Base-by-base conservation (phyloP, 208 protist species). In the Leishmania tropica region DNA sequence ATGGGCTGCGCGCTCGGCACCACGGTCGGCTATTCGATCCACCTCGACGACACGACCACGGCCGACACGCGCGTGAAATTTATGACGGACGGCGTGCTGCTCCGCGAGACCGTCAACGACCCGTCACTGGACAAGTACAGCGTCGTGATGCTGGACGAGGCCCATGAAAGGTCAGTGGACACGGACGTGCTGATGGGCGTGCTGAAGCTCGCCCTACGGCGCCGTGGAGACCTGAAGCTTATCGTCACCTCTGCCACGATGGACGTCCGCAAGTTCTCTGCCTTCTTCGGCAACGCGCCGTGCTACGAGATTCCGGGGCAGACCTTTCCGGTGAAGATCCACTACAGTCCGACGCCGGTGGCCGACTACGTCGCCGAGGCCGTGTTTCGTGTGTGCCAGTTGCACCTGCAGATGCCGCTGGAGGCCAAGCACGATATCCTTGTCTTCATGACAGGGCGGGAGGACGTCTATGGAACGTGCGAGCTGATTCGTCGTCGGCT, bases 161-260 rank as follows among this genome's bases (percentile, higher is more conserved):
- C 99, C 28, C 99, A 99, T 92, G 99, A 99, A 85, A 88, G 96
- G 3, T 95, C 90, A 21, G 86, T 98, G 13, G 89, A 99, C 86
- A 99, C 99, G 17, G 99, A 99, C 84, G 97, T 99, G 31, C 88
- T 99, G 35, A 99, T 99, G 90, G 99, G 99, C 19, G 92, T 99
- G 56, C 87, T 99, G 54, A 96, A 98, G 81, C 93, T 93, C 17
- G 93, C 97, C 8, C 83, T 98, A 42, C 87, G 89, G 31, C 86
- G 88, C 17, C 88, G 87, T 28, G 80, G 91, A 0, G 99, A 99
- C 81, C 81, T 99, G 10, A 99, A 99, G 88, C 87, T 99, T 3
- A 99, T 99, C 73, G 98, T 99, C 4, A 99, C 99, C 4, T 99
- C 98, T 1, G 99, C 99, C 6, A 99, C 99, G 7, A 99, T 99